Base-by-base conservation (phyloP, 192 early-diverging fungal species). In the Spizellomyces punctatus region DNA sequence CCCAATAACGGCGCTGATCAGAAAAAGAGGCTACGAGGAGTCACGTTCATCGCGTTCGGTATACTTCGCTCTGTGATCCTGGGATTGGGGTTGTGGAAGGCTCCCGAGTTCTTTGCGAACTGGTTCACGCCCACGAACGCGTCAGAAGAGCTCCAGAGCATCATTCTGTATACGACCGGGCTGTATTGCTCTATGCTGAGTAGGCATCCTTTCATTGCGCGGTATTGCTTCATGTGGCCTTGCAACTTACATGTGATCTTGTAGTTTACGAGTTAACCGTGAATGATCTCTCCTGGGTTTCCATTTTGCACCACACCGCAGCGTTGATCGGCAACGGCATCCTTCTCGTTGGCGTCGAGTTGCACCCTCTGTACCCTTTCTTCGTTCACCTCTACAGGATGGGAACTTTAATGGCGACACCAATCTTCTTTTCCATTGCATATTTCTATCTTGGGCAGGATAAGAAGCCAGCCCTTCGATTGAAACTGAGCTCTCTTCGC, bases 71-170 rank as follows among this genome's bases (percentile, higher is more conserved):
- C 54, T 56, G 22, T 56, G n/a, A 56, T 56, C n/a, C 54, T 56
- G n/a, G n/a, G 54, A n/a, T 19, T 56, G n/a, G 54, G 22, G 6
- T 56, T 56, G 54, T 56, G 4, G n/a, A 56, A 56, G n/a, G 54
- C 54, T 19, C 54, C 54, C n/a, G 54, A 56, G 54, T 56, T 56
- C 22, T 6, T 56, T 22, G 4, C 5, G 6, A 56, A 56, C 54
- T 56, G 54, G 54, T 56, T 56, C 54, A 56, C 54, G n/a, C 54
- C 54, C 54, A 6, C 22, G 54, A 56, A 56, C 54, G 22, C 22
- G n/a, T 56, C 54, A 5, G 54, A 56, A 6, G 4, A 22, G n/a
- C 22, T 56, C 22, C 54, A 56, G n/a, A n/a, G 22, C n/a, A n/a
- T n/a, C 54, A 56, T 19, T 22, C 22, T 56, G 54, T 56, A 56